A percentile compares a stretch with the other conserved stretches of the same genome.
Conservation (phyloP, 495 filamentous ascomycete genomes). For the Aspergillus coremiiformis region DNA sequence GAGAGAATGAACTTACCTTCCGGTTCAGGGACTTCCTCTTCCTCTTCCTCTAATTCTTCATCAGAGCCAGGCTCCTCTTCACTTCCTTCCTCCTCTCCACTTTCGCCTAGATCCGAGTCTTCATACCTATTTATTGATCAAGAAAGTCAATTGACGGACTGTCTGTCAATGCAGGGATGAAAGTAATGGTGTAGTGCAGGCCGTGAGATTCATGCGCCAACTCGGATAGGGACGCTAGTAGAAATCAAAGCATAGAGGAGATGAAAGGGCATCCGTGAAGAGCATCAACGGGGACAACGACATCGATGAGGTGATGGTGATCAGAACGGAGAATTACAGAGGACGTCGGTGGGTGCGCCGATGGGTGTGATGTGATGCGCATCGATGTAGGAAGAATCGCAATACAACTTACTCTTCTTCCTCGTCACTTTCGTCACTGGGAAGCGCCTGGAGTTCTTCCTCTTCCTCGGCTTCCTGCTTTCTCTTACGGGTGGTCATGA, state of each 20-base stretch:
- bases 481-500: slow-evolving; percentile 59
- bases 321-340: background rate
- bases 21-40: slow-evolving; percentile 20
- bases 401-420: slow-evolving; percentile 52
- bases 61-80: slow-evolving; percentile 19
- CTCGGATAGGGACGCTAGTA: background rate
- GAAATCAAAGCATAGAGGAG: background rate
- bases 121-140: slow-evolving; percentile 33
- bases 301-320: background rate
- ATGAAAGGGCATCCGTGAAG: background rate
- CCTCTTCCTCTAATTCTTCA: slow-evolving; percentile 29
- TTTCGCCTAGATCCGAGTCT: slow-evolving; percentile 46
- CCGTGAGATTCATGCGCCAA: background rate
- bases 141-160: background rate
- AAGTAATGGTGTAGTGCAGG: background rate
- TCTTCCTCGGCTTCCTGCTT: slow-evolving; percentile 55
- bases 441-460: slow-evolving; percentile 52
- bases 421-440: slow-evolving; percentile 54
- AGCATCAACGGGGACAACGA: background rate
- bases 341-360: background rate
- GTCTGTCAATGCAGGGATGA: background rate
- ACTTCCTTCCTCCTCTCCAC: slow-evolving; percentile 29
- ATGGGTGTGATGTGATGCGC: background rate
- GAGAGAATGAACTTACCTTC: slow-evolving; percentile 18
- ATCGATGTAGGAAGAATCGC: background rate